Evolutionary conservation across 129 eudicot species (phyloP).

Genomic region (Flaveria brownii): DNA sequence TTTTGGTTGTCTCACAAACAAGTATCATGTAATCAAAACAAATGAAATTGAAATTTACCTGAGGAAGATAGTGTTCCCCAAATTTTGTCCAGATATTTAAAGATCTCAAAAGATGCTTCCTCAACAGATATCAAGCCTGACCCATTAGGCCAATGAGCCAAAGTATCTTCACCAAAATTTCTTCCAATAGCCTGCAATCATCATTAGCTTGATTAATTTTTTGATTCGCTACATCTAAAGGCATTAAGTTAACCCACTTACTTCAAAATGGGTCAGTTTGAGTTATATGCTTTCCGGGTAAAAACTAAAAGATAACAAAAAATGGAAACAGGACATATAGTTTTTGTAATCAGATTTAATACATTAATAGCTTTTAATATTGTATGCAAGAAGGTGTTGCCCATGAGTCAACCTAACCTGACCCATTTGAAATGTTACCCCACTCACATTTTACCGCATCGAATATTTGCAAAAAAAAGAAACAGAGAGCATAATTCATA

Average conservation of each 20-base stretch:
- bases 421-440: background rate
- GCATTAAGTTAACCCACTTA: background rate
- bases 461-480: background rate
- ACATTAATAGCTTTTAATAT: background rate
- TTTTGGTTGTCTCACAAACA: background rate
- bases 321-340: background rate
- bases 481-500: conserved; percentile 22
- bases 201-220: conserved; percentile 12
- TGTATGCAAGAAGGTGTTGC: background rate
- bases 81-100: conserved; percentile 75
- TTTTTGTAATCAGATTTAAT: conserved; percentile 1
- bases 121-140: conserved; percentile 76
- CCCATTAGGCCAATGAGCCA: conserved; percentile 94
- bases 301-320: background rate
- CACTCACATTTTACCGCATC: background rate
- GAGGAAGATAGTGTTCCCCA: conserved; percentile 91
- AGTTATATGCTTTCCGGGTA: background rate
- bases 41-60: conserved; percentile 46
- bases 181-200: conserved; percentile 69
- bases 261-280: background rate
- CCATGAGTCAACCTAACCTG: background rate
- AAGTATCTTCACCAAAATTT: conserved; percentile 92
- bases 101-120: conserved; percentile 85
- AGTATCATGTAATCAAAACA: background rate
- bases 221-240: conserved; percentile 4